Base-by-base conservation (phyloP, 2,329 filamentous ascomycete genomes). In the Thyridium curvatum region DNA sequence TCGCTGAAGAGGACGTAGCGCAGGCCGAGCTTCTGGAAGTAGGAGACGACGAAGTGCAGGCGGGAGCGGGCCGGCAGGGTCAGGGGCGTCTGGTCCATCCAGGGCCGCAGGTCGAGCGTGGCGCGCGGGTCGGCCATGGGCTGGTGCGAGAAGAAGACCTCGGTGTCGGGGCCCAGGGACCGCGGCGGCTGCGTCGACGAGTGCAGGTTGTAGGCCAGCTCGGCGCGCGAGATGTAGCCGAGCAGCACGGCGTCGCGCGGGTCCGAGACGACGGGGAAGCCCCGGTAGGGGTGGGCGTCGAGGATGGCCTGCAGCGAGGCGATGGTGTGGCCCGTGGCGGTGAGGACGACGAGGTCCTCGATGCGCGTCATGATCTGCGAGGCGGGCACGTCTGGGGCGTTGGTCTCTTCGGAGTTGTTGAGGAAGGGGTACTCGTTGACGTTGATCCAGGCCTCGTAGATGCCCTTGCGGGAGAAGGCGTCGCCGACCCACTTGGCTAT, bases 21-120 rank as follows among this genome's bases (percentile, higher is more conserved):
- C 45, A 98, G 65, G 15, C 93, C 93, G 8, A 98, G 77, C 57
- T 91, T 91, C 66, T 95, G 89, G 63, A 98, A 97, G 74, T 98
- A 94, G 41, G 77, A 82, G 17, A 94, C 82, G 4, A 86, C 87
- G n/a, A 97, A 75, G 56, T 90, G 82, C 43, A 98, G 79, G 42
- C 74, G 83, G 13, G 82, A 81, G 46, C 81, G 77, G 16, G 79
- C 81, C 32, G 88, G 86, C 14, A 97, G 71, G 1, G 93, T 97
- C 34, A 98, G 85, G 1, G 93, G 93, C 0, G 93, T 98, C 61
- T 96, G 91, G 60, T 98, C 93, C 89, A 98, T 96, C 93, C 93
- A 98, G 3, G 90, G 90, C 8, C 91, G 74, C 10, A 98, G 73
- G 62, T 98, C 93, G 30, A 98, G 78, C 1, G 84, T 89, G 13